Conservation (phyloP, 306 rosid genomes). For the Quercus agrifolia region DNA sequence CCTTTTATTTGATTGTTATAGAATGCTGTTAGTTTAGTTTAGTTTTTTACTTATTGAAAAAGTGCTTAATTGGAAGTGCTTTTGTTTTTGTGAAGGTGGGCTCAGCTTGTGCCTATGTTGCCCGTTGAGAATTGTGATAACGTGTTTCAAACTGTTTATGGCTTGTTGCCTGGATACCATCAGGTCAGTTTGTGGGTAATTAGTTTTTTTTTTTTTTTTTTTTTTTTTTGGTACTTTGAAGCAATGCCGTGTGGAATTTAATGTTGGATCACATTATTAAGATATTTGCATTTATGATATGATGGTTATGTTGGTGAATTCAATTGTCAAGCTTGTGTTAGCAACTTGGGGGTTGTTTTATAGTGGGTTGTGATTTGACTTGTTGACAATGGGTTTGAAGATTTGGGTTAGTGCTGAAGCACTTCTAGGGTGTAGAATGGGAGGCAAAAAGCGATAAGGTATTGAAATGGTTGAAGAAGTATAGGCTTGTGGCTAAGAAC, state of each 20-base stretch:
- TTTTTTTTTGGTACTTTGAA: neutral
- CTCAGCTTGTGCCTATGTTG: slow-evolving; percentile 87
- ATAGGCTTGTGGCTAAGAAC: neutral
- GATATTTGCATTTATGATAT: neutral
- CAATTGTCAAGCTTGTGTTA: neutral
- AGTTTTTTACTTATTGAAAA: slow-evolving; percentile 16
- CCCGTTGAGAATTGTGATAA: slow-evolving; percentile 91
- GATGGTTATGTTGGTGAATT: neutral
- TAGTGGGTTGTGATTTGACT: neutral
- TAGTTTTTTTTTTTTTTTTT: neutral
- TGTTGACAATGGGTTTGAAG: neutral
- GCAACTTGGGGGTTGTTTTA: neutral
- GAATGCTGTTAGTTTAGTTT: slow-evolving; percentile 11
- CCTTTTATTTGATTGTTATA: neutral
- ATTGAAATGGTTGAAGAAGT: neutral
- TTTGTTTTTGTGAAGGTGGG: slow-evolving; percentile 63
- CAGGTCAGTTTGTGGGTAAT: slow-evolving; percentile 58
- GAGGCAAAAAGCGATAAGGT: neutral
- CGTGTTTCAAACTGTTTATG: slow-evolving; percentile 86
- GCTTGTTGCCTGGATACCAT: slow-evolving; percentile 79
- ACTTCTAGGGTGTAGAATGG: neutral
- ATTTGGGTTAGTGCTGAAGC: neutral
- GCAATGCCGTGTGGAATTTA: neutral
- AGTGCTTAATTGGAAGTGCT: neutral
- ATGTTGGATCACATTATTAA: neutral